These are phyloP conservation scores for Aplosporella prunicola DNA, from an alignment of 2,329 filamentous ascomycete species.

Conservation along the genomic window DNA sequence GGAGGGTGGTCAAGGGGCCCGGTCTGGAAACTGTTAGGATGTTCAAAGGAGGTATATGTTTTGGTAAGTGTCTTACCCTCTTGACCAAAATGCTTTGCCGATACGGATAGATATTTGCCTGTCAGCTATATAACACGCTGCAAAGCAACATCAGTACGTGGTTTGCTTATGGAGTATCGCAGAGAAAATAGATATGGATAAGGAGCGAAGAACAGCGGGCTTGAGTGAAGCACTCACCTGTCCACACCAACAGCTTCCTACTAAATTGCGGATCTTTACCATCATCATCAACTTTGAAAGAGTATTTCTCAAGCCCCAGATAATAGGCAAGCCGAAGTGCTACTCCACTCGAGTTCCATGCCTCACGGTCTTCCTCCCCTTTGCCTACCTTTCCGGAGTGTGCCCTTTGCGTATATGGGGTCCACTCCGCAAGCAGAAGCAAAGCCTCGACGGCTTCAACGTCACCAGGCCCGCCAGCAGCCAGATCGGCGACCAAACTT, in stretches of 20 bases:
- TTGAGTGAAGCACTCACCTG: conserved; percentile 33
- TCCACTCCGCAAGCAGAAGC: conserved; percentile 63
- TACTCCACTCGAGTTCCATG: conserved; percentile 68
- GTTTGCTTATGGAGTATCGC: no score
- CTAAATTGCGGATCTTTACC: conserved; percentile 51
- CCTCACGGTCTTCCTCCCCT: conserved; percentile 64
- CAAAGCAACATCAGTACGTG: neutral
- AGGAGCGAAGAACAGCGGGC: neutral
- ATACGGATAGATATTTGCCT: conserved; percentile 61
- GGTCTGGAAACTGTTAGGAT: conserved; percentile 34
- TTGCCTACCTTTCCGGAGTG: conserved; percentile 55
- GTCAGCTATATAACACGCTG: conserved; percentile 56
- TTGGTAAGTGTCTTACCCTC: conserved; percentile 28
- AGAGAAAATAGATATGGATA: no score
- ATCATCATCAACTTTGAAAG: conserved; percentile 51
- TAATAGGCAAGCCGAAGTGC: conserved; percentile 62
- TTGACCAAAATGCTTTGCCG: conserved; percentile 64
- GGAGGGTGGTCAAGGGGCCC: conserved; percentile 54
- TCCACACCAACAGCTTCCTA: conserved; percentile 59
- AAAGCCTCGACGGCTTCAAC: conserved; percentile 64
- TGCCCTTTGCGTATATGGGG: conserved; percentile 53
- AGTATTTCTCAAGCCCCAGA: conserved; percentile 58
- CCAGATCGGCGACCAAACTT: conserved; percentile 54
- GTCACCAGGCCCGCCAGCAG: conserved; percentile 56
- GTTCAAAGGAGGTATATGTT: neutral